These are phyloP conservation scores for Chrysoporthe austroafricana DNA, from an alignment of 2,329 filamentous ascomycete species.

Conservation along the genomic window DNA sequence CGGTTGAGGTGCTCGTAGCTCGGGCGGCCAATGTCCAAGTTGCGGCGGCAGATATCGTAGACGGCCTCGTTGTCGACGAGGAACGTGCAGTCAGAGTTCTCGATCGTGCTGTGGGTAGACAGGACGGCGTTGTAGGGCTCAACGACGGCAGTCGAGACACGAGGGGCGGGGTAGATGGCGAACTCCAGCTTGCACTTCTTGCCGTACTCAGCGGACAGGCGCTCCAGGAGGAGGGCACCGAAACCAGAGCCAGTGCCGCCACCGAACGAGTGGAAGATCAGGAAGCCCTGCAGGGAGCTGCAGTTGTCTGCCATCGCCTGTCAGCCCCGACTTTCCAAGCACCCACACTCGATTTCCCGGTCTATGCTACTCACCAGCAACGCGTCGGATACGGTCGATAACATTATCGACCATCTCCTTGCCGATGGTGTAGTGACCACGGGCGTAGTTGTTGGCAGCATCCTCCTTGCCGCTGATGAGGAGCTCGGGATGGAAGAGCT, in stretches of 20 bases:
- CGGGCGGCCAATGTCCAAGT: constrained; percentile 70
- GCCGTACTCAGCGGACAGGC: constrained; percentile 72
- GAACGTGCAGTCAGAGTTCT: constrained; percentile 81
- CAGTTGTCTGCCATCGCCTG: constrained; percentile 63
- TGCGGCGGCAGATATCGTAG: constrained; percentile 75
- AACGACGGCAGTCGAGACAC: constrained; percentile 71
- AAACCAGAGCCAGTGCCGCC: constrained; percentile 75
- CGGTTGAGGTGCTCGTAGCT: constrained; percentile 74
- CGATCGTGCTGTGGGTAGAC: constrained; percentile 75
- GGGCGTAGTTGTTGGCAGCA: constrained; percentile 78
- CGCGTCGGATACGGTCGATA: constrained; percentile 71
- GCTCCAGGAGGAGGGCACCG: constrained; percentile 72
- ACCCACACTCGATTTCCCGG: neutral
- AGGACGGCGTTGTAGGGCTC: constrained; percentile 77
- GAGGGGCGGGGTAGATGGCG: constrained; percentile 71
- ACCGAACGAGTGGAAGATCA: constrained; percentile 76
- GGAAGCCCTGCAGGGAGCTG: constrained; percentile 72
- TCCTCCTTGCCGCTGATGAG: constrained; percentile 77
- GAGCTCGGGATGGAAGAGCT: constrained; percentile 74
- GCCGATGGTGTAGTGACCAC: constrained; percentile 76
- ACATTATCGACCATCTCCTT: constrained; percentile 76
- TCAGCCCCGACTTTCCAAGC: constrained; percentile 28
- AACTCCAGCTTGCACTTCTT: constrained; percentile 81
- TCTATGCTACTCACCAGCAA: constrained; percentile 58
- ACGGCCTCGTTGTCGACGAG: constrained; percentile 76